A percentile compares a stretch with the other conserved stretches of the same genome.
Evolutionary conservation across 2,329 filamentous ascomycete genomes (phyloP).

Genomic region (Fusarium redolens): DNA sequence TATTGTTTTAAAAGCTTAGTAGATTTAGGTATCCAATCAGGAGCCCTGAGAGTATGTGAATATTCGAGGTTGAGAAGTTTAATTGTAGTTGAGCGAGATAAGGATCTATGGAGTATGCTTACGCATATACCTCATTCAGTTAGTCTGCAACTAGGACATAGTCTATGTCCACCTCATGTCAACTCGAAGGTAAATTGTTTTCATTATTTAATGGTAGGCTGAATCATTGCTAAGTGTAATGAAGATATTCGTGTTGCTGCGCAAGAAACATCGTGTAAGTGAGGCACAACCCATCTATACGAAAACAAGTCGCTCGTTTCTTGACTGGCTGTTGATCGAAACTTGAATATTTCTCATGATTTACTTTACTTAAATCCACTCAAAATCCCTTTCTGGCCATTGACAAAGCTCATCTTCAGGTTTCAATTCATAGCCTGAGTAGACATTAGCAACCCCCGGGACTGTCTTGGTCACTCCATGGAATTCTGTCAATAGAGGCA

Average conservation of each 20-base stretch:
- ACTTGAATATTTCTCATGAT: background rate
- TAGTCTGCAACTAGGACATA: background rate
- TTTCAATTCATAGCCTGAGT: background rate
- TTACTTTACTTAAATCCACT: background rate
- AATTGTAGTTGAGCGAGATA: background rate
- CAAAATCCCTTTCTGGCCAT: background rate
- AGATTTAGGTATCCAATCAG: background rate
- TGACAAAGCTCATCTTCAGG: slow-evolving; percentile 6
- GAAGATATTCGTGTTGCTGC: background rate
- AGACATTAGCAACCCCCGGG: background rate
- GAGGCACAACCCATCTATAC: background rate
- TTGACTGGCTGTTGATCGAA: rapidly evolving
- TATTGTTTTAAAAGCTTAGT: background rate
- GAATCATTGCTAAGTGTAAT: rapidly evolving
- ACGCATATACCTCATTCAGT: background rate
- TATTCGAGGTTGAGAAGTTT: background rate
- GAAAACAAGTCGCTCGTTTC: background rate
- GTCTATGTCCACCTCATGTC: background rate
- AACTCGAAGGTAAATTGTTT: background rate
- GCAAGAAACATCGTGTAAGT: background rate
- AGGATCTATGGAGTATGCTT: background rate
- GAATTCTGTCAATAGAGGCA: background rate
- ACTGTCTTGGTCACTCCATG: background rate
- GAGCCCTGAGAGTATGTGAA: background rate
- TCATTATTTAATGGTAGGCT: background rate